A percentile compares a stretch with the other conserved stretches of the same genome.
Conservation (phyloP, 441 rosid genomes). For the Croton laevigatus region DNA sequence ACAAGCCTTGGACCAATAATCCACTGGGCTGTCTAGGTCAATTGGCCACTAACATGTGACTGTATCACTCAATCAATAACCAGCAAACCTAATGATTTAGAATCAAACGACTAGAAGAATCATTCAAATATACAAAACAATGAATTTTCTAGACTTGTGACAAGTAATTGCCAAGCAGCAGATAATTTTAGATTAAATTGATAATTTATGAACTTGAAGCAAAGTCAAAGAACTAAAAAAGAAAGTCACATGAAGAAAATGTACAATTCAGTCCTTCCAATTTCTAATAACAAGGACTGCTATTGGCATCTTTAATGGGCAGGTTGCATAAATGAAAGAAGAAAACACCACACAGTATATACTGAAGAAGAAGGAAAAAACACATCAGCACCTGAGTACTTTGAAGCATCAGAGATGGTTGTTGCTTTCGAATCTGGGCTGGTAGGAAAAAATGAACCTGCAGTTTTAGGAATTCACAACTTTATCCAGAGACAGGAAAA, state of each 20-base stretch:
- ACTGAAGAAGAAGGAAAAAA: not conserved
- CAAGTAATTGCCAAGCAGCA: not conserved
- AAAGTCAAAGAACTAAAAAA: not conserved
- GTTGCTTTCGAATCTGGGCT: conserved; percentile 85
- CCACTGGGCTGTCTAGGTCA: not conserved
- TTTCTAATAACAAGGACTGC: not conserved
- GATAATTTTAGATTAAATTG: not conserved
- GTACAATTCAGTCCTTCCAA: not conserved
- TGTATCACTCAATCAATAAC: not conserved
- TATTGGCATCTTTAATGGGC: not conserved
- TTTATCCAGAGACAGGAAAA: not conserved
- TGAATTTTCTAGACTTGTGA: not conserved
- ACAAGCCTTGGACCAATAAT: not conserved
- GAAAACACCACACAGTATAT: conserved; percentile 6
- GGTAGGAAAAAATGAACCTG: conserved; percentile 71
- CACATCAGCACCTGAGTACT: conserved; percentile 66
- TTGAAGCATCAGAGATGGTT: conserved; percentile 72
- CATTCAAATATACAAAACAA: not conserved
- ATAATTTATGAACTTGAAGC: not conserved
- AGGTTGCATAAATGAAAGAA: not conserved
- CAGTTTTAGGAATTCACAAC: conserved; percentile 18
- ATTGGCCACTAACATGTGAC: not conserved
- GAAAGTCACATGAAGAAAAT: not conserved
- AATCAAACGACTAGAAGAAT: not conserved
- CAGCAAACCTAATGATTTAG: not conserved